Evolutionary conservation across 371 early-diverging fungal species (phyloP).

Genomic region (Umbelopsis sp.): DNA sequence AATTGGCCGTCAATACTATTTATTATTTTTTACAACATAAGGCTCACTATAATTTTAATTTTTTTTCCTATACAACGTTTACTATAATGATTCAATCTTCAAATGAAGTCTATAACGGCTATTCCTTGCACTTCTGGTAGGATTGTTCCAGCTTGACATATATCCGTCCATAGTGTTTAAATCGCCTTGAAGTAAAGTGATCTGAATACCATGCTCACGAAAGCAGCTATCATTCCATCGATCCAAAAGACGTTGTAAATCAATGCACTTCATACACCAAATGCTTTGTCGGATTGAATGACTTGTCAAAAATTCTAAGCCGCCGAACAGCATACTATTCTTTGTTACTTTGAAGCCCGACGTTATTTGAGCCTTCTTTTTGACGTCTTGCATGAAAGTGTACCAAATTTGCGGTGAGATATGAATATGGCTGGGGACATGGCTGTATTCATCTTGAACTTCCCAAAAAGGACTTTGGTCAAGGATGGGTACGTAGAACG

Average conservation of each 20-base stretch:
- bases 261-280: not conserved
- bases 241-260: not conserved
- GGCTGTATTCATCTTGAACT: too few relatives aligned
- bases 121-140: too few relatives aligned
- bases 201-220: not conserved
- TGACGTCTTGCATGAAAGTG: not conserved
- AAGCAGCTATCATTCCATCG: not conserved
- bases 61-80: too few relatives aligned
- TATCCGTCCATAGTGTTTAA: not conserved
- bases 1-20: too few relatives aligned
- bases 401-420: not conserved
- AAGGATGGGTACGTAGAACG: too few relatives aligned
- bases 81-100: too few relatives aligned
- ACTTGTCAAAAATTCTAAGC: not conserved
- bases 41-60: too few relatives aligned
- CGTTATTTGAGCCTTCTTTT: not conserved
- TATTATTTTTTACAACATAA: too few relatives aligned
- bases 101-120: too few relatives aligned
- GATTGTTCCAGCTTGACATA: too few relatives aligned
- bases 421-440: too few relatives aligned
- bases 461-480: too few relatives aligned
- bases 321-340: not conserved
- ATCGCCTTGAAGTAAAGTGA: constrained; percentile 5
- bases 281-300: not conserved
- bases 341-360: not conserved